Base-by-base conservation (phyloP, 164 flowering plant genomes). In the Brasenia schreberi region DNA sequence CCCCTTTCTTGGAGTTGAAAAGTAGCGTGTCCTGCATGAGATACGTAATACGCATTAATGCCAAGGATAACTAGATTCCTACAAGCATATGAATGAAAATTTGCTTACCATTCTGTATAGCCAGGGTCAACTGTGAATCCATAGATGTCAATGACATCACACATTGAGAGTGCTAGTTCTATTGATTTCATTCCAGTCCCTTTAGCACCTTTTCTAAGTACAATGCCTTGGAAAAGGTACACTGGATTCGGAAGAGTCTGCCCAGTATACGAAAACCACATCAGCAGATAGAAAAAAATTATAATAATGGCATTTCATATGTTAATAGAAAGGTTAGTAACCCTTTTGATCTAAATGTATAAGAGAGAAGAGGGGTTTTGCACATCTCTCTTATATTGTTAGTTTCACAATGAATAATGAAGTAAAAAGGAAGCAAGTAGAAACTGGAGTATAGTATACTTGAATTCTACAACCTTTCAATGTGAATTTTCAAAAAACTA, bases 91-190 rank as follows among this genome's bases (percentile, higher is more conserved):
- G 59, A 60, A 60, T 7, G 27, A 9, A 1, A 60, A 9, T 19
- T 7, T 7, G 27, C 92, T 78, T 17, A 92, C 99, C 99, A 95
- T 75, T 89, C 97, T 16, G 94, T 91, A 61, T 92, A 95, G 66
- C 99, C 97, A 59, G 99, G 99, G 80, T 95, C 99, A 69, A 95
- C 99, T 2, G 99, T 95, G 76, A 95, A 95, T 70, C 99, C 97
- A 81, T 95, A 95, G 56, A 95, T 92, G 75, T 95, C 89, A 68
- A 95, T 97, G 76, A 87, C 82, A 74, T 95, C 99, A 60, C 99
- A 95, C 97, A 95, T 90, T 64, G 97, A 95, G 65, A 92, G 96
- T 43, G 99, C 99, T 19, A 95, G 79, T 74, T 95, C 99, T 56
- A 95, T 79, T 68, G 99, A 85, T 77, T 95, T 95, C 97, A 95